Base-by-base conservation (phyloP, 2,329 filamentous ascomycete species). In the Pseudocercospora crystallina region DNA sequence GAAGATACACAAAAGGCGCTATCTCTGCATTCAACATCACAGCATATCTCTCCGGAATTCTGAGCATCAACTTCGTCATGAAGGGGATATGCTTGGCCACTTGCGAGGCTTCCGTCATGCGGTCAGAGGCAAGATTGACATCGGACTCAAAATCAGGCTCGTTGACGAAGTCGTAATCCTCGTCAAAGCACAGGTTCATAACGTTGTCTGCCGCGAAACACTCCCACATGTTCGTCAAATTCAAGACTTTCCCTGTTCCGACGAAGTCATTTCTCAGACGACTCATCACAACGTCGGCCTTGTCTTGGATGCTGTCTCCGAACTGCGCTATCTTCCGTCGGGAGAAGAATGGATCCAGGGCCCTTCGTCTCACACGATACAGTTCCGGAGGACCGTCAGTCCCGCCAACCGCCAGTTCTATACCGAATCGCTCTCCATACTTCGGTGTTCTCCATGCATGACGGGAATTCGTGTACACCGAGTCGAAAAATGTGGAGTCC, bases 291-390 rank as follows among this genome's bases (percentile, higher is more conserved):
- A 32, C 36, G 10, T 40, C 20, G 8, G 35, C 33, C 14, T 33
- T 44, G 8, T 43, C 11, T 35, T 49, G 46, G 33, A 49, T 35
- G 13, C 31, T 43, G 11, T 40, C 42, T 30, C 37, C 40, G 35
- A 38, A 30, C 17, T 49, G 31, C 36, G 47, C 50, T 13, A 51
- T 32, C 8, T 43, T 44, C 11, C 52, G 45, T 34, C 50, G 57
- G 35, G 74, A 75, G 56, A 77, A 79, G 61, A 74, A 77, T 0
- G 64, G 67, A 47, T 68, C 73, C 41, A 78, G 51, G 2, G 71
- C 63, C 3, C 54, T 65, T 11, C 75, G 70, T 2, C 75, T 70
- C 13, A 67, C 60, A 2, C 72, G 70, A 53, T 78, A 76, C 8
- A 42, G 36, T 13, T 15, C 31, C 9, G 41, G 41, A n/a, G n/a